A percentile compares a stretch with the other conserved stretches of the same genome.
These are phyloP conservation scores for Psidium guajava DNA, from an alignment of 345 rosid genomes.

Conservation along the genomic window DNA sequence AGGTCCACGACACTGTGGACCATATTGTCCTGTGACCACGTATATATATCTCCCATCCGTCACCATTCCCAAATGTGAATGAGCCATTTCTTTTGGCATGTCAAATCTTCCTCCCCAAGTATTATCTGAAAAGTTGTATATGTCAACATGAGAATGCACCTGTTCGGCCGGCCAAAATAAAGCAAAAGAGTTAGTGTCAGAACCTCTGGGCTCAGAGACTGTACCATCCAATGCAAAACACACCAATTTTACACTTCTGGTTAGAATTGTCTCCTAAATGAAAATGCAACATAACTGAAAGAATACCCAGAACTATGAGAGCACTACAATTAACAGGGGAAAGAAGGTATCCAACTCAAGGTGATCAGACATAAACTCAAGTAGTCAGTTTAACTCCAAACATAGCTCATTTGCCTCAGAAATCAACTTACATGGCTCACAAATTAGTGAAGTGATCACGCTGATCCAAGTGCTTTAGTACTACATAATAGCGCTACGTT, in stretches of 20 bases:
- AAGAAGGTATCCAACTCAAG: neutral
- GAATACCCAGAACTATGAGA: neutral
- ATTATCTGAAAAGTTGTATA: conserved; percentile 70
- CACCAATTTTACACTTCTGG: neutral
- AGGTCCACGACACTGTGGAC: conserved; percentile 95
- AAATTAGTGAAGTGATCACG: neutral
- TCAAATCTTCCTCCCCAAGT: conserved; percentile 87
- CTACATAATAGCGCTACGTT: neutral
- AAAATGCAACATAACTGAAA: neutral
- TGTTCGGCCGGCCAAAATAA: conserved; percentile 4
- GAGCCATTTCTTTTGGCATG: conserved; percentile 99
- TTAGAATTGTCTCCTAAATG: neutral
- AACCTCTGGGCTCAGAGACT: neutral
- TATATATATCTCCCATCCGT: conserved; percentile 87
- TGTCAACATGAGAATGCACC: conserved; percentile 95
- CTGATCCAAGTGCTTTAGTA: neutral
- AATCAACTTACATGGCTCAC: neutral
- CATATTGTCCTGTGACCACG: conserved; percentile 77
- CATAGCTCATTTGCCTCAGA: neutral
- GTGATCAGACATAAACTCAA: neutral
- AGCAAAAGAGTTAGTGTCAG: neutral
- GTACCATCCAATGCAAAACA: neutral
- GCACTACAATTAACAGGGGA: neutral
- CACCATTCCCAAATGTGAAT: conserved; percentile 97
- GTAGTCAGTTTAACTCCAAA: neutral